Base-by-base conservation (phyloP, 2,329 filamentous ascomycete genomes). In the Xenoacremonium recifei region DNA sequence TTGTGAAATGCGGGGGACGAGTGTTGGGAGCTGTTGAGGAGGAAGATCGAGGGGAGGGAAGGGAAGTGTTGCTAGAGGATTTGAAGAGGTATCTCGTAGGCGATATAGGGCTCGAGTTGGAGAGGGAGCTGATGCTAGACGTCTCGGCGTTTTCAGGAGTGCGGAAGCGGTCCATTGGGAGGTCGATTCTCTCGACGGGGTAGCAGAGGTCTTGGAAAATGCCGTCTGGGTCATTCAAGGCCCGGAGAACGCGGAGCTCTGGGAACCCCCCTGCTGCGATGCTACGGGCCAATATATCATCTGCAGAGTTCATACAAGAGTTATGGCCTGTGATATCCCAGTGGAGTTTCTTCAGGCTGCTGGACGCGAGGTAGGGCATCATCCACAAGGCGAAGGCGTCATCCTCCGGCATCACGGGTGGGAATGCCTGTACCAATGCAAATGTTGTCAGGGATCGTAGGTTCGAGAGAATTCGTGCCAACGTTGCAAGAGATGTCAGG, bases 181-280 rank as follows among this genome's bases (percentile, higher is more conserved):
- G 65, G 30, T 80, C 73, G 16, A 79, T 68, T 21, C 72, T 71
- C 21, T 77, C 76, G 4, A 74, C 67, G 1, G 85, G 85, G 32
- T 74, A 76, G 61, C 87, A 91, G 2, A 89, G 72, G 2, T 71
- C 66, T 63, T 91, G 87, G 48, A 90, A 80, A 6, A 78, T 53
- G 19, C 85, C 87, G 5, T 87, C 77, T 2, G 84, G 77, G 50
- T 91, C 87, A 43, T 80, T 80, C 2, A 85, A 87, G 0, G 80
- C 72, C 40, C 86, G 79, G 15, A 90, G 65, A 2, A 59, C 67
- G 9, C 67, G 69, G 9, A 91, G 71, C 1, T 66, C 60, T 0
- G 87, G 86, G 55, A 91, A 87, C 0, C 80, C 80, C 4, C 68
- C 67, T 2, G 76, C 73, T 5, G 64, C 63, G 49, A 90, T 86